phyloP scores from a whole-genome alignment of 805 yeast genomes.

The Candida vaughaniae region DNA sequence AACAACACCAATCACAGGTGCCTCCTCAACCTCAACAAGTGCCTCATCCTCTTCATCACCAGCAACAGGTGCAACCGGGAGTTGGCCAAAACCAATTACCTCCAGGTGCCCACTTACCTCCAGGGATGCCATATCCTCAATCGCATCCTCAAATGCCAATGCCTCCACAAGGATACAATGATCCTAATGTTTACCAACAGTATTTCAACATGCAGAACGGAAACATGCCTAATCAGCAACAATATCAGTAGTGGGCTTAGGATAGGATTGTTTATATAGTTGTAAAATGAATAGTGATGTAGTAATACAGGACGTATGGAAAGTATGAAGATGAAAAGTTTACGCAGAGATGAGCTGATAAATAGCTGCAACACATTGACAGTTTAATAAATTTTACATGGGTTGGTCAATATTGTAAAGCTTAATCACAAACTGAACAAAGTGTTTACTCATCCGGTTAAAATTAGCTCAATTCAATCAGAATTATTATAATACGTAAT shows the following conservation, averaged over 20 bases:
- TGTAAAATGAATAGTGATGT: too few relatives aligned
- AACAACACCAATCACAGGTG: constrained; percentile 25
- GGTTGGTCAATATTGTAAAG: too few relatives aligned
- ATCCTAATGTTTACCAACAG: constrained; percentile 61
- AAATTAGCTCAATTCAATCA: too few relatives aligned
- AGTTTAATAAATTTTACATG: too few relatives aligned
- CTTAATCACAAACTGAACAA: too few relatives aligned
- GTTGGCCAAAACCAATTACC: constrained; percentile 27
- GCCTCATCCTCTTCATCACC: constrained; percentile 22
- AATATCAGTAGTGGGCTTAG: constrained; percentile 45
- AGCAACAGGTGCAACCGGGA: constrained; percentile 26
- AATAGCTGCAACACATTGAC: too few relatives aligned
- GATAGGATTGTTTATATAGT: too few relatives aligned
- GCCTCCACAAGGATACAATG: constrained; percentile 48
- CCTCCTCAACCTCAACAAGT: constrained; percentile 19
- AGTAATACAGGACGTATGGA: too few relatives aligned
- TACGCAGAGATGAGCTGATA: too few relatives aligned
- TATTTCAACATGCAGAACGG: constrained; percentile 58
- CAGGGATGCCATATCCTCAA: constrained; percentile 46
- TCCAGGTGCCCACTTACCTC: constrained; percentile 42
- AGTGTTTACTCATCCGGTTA: too few relatives aligned
- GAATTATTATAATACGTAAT: too few relatives aligned
- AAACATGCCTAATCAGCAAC: constrained; percentile 50
- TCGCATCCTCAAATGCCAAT: constrained; percentile 36
- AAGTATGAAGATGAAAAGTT: too few relatives aligned